These are phyloP conservation scores for Podaxis pistillaris DNA, from an alignment of 768 basidiomycete species.

Conservation along the genomic window DNA sequence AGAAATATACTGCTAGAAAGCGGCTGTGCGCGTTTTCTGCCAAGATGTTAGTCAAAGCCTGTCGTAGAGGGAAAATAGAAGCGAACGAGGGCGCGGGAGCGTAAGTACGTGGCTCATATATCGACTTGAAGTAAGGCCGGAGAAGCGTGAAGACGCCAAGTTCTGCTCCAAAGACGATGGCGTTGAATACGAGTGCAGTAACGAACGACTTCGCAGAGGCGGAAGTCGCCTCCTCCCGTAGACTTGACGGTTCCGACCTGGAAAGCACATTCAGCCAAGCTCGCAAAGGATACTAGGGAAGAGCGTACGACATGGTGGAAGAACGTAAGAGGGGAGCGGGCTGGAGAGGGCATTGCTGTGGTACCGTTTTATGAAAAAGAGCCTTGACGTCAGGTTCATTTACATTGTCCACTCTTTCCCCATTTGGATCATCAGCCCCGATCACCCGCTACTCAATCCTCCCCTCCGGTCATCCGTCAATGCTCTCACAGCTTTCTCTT, in stretches of 20 bases:
- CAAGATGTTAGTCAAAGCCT: not conserved
- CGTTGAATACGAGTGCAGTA: slow-evolving; percentile 85
- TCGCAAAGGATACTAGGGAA: not conserved
- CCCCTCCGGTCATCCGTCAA: not conserved
- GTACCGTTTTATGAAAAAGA: slow-evolving; percentile 1
- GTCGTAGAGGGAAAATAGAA: too few species aligned
- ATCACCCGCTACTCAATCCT: not conserved
- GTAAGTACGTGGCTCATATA: slow-evolving; percentile 89
- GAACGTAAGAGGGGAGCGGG: not conserved
- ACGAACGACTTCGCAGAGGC: slow-evolving; percentile 80
- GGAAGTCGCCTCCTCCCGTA: slow-evolving; percentile 36
- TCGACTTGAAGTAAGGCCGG: slow-evolving; percentile 79
- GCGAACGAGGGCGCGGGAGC: slow-evolving; percentile 42
- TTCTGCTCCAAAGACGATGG: slow-evolving; percentile 67
- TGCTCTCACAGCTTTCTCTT: not conserved
- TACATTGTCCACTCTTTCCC: not conserved
- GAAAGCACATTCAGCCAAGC: not conserved
- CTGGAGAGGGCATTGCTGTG: not conserved
- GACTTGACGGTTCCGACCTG: slow-evolving; percentile 35
- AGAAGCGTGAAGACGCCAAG: slow-evolving; percentile 78
- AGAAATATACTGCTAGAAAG: slow-evolving; percentile 49
- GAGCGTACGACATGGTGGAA: slow-evolving; percentile 7
- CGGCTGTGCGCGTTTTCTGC: slow-evolving; percentile 56
- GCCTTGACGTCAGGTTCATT: slow-evolving; percentile 6
- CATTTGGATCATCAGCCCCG: not conserved